A percentile compares a stretch with the other conserved stretches of the same genome.
Evolutionary conservation across 208 protist species (phyloP).

Genomic region (Herpetomonas samuelpessoai): DNA sequence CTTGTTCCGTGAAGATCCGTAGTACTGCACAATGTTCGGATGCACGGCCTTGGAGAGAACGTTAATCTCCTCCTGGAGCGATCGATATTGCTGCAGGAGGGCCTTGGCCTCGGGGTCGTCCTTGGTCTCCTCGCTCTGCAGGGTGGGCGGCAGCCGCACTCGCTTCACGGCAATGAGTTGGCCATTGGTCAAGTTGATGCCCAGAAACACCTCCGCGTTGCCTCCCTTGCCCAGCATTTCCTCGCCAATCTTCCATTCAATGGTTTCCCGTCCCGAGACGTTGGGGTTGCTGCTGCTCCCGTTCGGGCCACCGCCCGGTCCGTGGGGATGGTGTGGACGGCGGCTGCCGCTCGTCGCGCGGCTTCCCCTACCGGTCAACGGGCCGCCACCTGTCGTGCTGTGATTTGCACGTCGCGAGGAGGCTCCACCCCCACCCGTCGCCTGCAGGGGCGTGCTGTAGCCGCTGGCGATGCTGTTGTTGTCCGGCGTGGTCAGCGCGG

Average conservation of each 20-base stretch:
- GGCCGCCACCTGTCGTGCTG: too few relatives aligned
- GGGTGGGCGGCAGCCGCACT: slow-evolving; percentile 58
- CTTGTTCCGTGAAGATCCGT: slow-evolving; percentile 77
- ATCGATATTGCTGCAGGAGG: slow-evolving; percentile 80
- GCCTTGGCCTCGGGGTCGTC: slow-evolving; percentile 47
- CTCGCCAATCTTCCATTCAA: slow-evolving; percentile 91
- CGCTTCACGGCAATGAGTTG: slow-evolving; percentile 91
- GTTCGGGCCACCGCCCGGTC: neutral
- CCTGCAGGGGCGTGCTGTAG: slow-evolving; percentile 19
- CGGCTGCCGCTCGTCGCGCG: slow-evolving; percentile 22
- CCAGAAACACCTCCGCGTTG: slow-evolving; percentile 87
- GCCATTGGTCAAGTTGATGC: slow-evolving; percentile 89
- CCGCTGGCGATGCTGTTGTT: slow-evolving; percentile 34
- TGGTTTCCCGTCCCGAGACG: slow-evolving; percentile 50
- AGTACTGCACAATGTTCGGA: slow-evolving; percentile 92
- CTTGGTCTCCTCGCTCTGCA: slow-evolving; percentile 17
- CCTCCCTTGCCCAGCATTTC: slow-evolving; percentile 90
- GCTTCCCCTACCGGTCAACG: slow-evolving; percentile 8
- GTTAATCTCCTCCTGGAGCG: slow-evolving; percentile 87
- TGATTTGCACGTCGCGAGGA: too few relatives aligned
- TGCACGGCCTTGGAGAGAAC: slow-evolving; percentile 87
- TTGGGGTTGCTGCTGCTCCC: neutral
- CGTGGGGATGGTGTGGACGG: slow-evolving; percentile 14
- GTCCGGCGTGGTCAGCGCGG: slow-evolving; percentile 32
- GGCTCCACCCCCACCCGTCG: slow-evolving; percentile 1